Conservation (phyloP, 164 flowering plant species). For the Stephania japonica region DNA sequence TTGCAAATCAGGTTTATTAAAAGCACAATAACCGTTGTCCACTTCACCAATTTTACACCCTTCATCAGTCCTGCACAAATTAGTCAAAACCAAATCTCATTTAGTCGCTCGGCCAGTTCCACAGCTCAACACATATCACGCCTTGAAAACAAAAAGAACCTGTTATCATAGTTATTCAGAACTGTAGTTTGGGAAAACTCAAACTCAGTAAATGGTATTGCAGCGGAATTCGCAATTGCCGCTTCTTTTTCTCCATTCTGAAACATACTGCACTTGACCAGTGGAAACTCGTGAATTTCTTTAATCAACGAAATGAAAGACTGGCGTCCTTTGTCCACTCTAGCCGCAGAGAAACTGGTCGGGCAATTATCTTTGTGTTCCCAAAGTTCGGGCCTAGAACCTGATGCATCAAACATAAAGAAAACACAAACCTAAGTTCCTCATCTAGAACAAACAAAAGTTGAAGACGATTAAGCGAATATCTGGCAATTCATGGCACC, state of each 20-base stretch:
- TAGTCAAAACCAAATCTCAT: background rate
- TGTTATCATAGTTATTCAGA: constrained; percentile 2
- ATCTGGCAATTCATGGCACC: background rate
- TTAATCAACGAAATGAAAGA: background rate
- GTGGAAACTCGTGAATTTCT: constrained; percentile 9
- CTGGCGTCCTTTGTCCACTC: constrained; percentile 10
- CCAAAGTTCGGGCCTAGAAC: constrained; percentile 16
- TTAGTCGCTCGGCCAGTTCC: background rate
- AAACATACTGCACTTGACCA: constrained; percentile 17
- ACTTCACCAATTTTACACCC: constrained; percentile 13
- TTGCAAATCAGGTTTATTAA: constrained; percentile 13
- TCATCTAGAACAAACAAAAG: background rate
- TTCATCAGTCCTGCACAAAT: constrained; percentile 9
- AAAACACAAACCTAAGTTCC: constrained; percentile 1
- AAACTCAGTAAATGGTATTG: constrained; percentile 12
- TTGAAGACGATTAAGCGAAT: background rate
- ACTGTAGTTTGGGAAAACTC: constrained; percentile 13
- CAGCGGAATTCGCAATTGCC: constrained; percentile 4
- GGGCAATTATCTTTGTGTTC: constrained; percentile 18
- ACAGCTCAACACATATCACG: background rate
- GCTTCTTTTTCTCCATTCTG: constrained; percentile 3
- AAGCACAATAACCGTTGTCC: constrained; percentile 9
- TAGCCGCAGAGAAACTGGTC: constrained; percentile 21
- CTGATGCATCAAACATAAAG: constrained; percentile 10
- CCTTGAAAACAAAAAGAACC: constrained; percentile 9